Evolutionary conservation across 2,329 filamentous ascomycete species (phyloP).

Genomic region (Ciborinia camelliae): DNA sequence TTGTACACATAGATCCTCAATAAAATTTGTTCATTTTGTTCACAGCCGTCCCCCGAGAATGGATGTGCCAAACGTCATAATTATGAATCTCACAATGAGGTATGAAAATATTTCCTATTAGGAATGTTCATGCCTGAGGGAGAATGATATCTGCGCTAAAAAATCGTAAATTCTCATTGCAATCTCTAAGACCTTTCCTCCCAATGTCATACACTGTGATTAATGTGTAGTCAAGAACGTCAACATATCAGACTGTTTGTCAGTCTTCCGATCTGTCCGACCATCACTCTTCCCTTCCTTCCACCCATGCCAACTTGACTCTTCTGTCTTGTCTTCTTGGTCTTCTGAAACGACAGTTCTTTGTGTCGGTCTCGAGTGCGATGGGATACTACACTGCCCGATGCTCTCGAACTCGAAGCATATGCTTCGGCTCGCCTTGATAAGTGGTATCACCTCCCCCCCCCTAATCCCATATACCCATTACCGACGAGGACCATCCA

Average conservation of each 20-base stretch:
- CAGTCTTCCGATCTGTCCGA: no score
- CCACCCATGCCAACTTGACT: neutral
- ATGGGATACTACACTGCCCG: neutral
- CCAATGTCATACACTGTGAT: neutral
- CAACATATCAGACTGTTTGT: neutral
- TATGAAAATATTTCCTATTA: neutral
- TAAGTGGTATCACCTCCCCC: neutral
- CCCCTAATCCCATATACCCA: neutral
- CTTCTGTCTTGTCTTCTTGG: neutral
- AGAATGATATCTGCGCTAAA: neutral
- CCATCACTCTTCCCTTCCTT: neutral
- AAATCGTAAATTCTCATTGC: neutral
- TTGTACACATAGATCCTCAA: slow-evolving; percentile 37
- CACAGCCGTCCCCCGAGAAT: neutral
- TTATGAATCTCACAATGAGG: slow-evolving; percentile 1
- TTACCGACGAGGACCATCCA: neutral
- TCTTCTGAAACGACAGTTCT: slow-evolving; percentile 10
- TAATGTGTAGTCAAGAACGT: neutral
- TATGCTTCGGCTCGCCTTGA: neutral
- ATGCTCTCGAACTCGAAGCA: no score
- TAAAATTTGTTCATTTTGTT: slow-evolving; percentile 27
- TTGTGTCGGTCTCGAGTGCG: neutral
- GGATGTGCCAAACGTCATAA: neutral
- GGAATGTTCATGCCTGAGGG: neutral
- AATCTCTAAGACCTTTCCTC: neutral